Evolutionary conservation across 176 grass and related monocot species (phyloP).

Genomic region (Phragmites australis): DNA sequence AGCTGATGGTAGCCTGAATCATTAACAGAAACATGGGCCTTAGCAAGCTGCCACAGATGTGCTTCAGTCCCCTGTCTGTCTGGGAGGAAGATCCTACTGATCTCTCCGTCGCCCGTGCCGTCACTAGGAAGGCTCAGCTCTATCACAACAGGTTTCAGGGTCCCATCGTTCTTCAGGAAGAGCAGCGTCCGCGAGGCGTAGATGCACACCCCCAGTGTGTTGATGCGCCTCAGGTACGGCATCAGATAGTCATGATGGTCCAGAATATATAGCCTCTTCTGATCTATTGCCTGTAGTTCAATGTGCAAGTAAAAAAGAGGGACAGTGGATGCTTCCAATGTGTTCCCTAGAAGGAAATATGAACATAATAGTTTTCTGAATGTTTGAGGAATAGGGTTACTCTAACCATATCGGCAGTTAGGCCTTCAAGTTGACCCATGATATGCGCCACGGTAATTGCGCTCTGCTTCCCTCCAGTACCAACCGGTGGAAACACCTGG

Average conservation of each 20-base stretch:
- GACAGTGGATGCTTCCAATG: no score
- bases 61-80: constrained; percentile 37
- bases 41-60: constrained; percentile 76
- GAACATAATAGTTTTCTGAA: not conserved
- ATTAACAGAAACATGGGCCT: constrained; percentile 80
- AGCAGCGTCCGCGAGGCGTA: constrained; percentile 94
- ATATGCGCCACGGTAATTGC: constrained; percentile 46
- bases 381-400: not conserved
- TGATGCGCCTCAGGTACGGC: constrained; percentile 75
- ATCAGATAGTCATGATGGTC: constrained; percentile 98
- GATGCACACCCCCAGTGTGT: constrained; percentile 58
- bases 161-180: constrained; percentile 63
- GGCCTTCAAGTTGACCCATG: constrained; percentile 42
- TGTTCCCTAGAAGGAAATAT: not conserved
- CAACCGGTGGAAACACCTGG: constrained; percentile 68
- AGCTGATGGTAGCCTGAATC: constrained; percentile 98
- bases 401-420: constrained; percentile 46
- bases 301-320: no score
- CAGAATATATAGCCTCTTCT: constrained; percentile 63
- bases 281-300: constrained; percentile 57
- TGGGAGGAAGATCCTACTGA: constrained; percentile 62
- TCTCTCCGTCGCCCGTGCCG: constrained; percentile 14
- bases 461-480: constrained; percentile 56
- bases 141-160: constrained; percentile 62
- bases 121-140: constrained; percentile 67